A percentile compares a stretch with the other conserved stretches of the same genome.
Conservation (phyloP, 2,329 filamentous ascomycete species). For the Sporothrix luriei region DNA sequence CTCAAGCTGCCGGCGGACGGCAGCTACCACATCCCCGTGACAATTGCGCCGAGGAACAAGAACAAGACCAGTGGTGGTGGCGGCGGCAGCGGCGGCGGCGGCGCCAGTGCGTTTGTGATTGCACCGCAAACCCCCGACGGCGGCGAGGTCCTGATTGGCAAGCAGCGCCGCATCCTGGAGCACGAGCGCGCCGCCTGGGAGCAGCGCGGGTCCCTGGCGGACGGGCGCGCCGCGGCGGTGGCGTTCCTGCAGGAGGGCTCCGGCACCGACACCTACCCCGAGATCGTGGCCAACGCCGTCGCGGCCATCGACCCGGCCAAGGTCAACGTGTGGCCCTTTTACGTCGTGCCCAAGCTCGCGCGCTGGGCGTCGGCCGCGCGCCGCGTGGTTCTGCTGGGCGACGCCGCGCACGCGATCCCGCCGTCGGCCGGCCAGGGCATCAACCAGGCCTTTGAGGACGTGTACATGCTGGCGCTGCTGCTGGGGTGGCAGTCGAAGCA, state of each 20-base stretch:
- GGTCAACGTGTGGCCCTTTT: conserved; percentile 56
- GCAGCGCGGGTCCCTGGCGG: conserved; percentile 39
- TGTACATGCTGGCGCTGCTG: conserved; percentile 35
- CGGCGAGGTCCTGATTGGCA: conserved; percentile 53
- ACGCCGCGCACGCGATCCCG: conserved; percentile 54
- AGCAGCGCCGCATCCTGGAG: conserved; percentile 46
- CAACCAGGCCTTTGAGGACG: conserved; percentile 39
- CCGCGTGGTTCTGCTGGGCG: conserved; percentile 51
- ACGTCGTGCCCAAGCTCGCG: conserved; percentile 51
- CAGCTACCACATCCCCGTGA: conserved; percentile 48
- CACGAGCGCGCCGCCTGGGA: conserved; percentile 50
- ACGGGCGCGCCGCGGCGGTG: conserved; percentile 45
- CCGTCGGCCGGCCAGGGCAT: conserved; percentile 50
- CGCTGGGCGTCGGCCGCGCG: conserved; percentile 47
- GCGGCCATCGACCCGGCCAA: conserved; percentile 39
- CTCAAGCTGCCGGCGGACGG: conserved; percentile 41
- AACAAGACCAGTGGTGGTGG: too few species aligned
- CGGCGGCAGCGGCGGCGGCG: background rate
- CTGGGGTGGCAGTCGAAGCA: conserved; percentile 25
- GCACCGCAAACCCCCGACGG: conserved; percentile 54
- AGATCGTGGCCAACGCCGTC: background rate
- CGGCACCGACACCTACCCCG: conserved; percentile 36
- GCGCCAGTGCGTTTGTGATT: conserved; percentile 52
- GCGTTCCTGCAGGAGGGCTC: conserved; percentile 41
- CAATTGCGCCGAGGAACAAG: conserved; percentile 45